phyloP scores from a whole-genome alignment of 1,284 basidiomycete genomes.

The Agroathelia rolfsii region DNA sequence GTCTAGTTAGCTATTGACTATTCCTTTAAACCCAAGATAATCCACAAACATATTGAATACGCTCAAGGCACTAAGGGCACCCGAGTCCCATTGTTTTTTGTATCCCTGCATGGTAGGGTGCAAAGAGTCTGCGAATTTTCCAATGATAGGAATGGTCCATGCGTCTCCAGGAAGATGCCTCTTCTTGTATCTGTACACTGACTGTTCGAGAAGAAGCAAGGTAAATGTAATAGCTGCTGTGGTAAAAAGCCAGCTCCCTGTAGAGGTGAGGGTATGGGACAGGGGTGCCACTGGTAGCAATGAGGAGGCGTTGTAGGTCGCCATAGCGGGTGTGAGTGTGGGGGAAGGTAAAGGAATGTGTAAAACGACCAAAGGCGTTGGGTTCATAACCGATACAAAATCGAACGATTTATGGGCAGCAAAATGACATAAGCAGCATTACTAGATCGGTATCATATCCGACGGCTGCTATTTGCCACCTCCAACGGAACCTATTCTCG shows the following conservation, averaged over 20 bases:
- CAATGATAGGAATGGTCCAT: constrained; percentile 94
- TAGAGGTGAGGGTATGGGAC: constrained; percentile 27
- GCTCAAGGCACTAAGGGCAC: constrained; percentile 75
- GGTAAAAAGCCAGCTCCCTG: constrained; percentile 66
- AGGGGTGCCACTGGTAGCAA: too few relatives aligned
- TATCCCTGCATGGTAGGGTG: constrained; percentile 85
- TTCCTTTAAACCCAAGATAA: constrained; percentile 5
- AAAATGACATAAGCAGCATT: too few relatives aligned
- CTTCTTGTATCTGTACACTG: constrained; percentile 82
- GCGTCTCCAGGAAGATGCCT: constrained; percentile 72
- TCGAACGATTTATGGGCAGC: too few relatives aligned
- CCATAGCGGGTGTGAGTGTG: too few relatives aligned
- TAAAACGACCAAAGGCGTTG: too few relatives aligned
- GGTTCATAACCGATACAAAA: too few relatives aligned
- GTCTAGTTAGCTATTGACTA: too few relatives aligned
- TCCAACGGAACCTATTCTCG: too few relatives aligned
- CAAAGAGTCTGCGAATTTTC: constrained; percentile 85
- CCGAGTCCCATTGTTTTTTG: constrained; percentile 82
- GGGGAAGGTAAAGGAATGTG: too few relatives aligned
- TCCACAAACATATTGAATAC: constrained; percentile 88
- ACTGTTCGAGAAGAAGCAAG: constrained; percentile 72
- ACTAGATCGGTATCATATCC: too few relatives aligned
- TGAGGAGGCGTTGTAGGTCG: too few relatives aligned
- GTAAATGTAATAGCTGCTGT: constrained; percentile 49
- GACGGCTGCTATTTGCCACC: too few relatives aligned